Evolutionary conservation across 805 yeast genomes (phyloP), one percentile per base, ranked within the genome.

Genomic region (Metschnikowia chrysomelidarum): DNA sequence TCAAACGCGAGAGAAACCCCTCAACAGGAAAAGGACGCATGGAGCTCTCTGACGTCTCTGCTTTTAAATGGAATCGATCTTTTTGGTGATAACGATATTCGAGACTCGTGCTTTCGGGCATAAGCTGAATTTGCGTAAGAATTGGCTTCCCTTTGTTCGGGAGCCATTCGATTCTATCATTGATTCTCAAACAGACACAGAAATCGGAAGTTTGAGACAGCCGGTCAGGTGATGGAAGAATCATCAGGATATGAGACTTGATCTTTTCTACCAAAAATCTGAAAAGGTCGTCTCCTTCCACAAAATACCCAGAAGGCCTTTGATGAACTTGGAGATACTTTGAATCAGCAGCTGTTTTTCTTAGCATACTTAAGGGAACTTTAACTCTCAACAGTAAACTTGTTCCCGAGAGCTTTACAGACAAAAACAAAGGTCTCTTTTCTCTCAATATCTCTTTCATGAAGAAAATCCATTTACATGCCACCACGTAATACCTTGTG

Each of bases 11-110:
- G 14, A 89, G 56, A 53, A 84, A 88, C 0, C 98, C 98, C 60
- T 91, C 98, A 7, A 87, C 57, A 0, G 95, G 80, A 0, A 61
- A 34, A 0, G 96, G 96, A 83, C 95, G 33, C 19, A 2, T 9
- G 6, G 15, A 7, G 1, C 33, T 48, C 20, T 46, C 19, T 34
- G 34, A 32, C 3, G 70, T 51, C 13, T 62, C 7, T 6, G 21
- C 18, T 6, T 14, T 19, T 19, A 37, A 21, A 13, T 21, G 36
- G 7, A 24, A 19, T 5, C 21, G 12, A 14, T 27, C 19, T 23
- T 28, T 26, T 22, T 34, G 68, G 26, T 94, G 64, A 14, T 83
- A 55, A 26, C 94, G 64, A 14, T 83, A 55, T 51, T 88, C 91
- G n/a, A 88, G 7, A 74, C 67, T 38, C 54, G 57, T 41, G 50